Percentiles rank a stretch among this genome's conserved stretches.
phyloP scores from a whole-genome alignment of 2,329 filamentous ascomycete species.

The Trichoderma lentiforme region DNA sequence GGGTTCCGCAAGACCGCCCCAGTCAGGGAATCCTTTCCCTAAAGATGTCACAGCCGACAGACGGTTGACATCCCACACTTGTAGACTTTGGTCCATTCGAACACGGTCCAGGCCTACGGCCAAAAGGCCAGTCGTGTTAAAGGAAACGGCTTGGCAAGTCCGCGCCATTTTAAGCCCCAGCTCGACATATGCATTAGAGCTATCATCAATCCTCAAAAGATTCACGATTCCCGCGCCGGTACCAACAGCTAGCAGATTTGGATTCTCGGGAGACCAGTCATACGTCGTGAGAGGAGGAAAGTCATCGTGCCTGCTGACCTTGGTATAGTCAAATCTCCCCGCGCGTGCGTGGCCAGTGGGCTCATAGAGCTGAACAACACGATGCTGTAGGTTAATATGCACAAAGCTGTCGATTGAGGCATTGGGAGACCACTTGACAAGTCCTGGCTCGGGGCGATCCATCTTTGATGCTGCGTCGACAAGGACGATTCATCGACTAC shows the following conservation, averaged over 20 bases:
- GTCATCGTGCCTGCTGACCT: conserved; percentile 58
- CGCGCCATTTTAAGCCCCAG: conserved; percentile 72
- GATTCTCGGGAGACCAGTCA: conserved; percentile 62
- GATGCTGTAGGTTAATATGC: conserved; percentile 62
- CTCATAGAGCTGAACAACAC: conserved; percentile 60
- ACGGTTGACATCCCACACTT: conserved; percentile 75
- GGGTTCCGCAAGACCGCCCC: conserved; percentile 53
- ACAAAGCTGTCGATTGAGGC: conserved; percentile 58
- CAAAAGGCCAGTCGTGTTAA: conserved; percentile 68
- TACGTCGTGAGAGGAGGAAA: conserved; percentile 62
- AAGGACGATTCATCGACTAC: neutral
- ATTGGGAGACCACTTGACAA: conserved; percentile 65
- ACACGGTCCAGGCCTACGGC: conserved; percentile 79
- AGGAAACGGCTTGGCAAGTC: conserved; percentile 77
- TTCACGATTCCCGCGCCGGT: conserved; percentile 73
- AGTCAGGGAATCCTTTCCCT: conserved; percentile 48
- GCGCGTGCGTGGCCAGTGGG: conserved; percentile 57
- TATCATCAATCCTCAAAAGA: conserved; percentile 68
- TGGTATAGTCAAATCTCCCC: conserved; percentile 56
- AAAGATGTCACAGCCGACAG: conserved; percentile 49
- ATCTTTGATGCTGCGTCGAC: conserved; percentile 32
- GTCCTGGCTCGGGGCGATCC: conserved; percentile 59
- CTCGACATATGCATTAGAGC: conserved; percentile 61
- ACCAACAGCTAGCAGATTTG: conserved; percentile 69
- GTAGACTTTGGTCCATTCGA: conserved; percentile 75